A percentile compares a stretch with the other conserved stretches of the same genome.
These are phyloP conservation scores for Papilionanthe hybrid DNA, from an alignment of 116 monocot genomes.

Conservation along the genomic window DNA sequence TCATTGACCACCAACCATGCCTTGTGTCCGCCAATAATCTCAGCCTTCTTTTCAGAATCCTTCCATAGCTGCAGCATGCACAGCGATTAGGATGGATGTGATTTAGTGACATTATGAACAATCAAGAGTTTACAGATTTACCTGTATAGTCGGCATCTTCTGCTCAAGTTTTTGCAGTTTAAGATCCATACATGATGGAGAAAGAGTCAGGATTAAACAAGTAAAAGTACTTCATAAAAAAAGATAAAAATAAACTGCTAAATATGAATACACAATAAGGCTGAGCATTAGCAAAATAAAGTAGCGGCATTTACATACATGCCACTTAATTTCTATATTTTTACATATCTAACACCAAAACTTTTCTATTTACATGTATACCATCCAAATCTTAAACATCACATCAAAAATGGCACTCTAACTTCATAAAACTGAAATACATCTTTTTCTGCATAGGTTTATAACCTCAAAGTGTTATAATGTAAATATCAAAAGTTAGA, in stretches of 20 bases:
- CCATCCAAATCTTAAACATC: too few relatives aligned
- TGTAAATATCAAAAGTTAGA: too few relatives aligned
- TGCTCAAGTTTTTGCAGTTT: conserved; percentile 26
- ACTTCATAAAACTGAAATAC: too few relatives aligned
- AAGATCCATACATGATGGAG: conserved; percentile 8
- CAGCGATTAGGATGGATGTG: background rate
- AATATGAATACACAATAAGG: background rate
- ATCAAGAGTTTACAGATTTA: conserved; percentile 10
- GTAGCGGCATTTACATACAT: too few relatives aligned
- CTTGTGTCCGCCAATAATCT: conserved; percentile 72
- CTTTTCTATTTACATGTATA: too few relatives aligned
- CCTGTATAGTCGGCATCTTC: conserved; percentile 98
- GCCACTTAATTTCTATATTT: too few relatives aligned
- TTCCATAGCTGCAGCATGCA: conserved; percentile 58
- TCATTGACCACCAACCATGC: conserved; percentile 73
- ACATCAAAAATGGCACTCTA: too few relatives aligned
- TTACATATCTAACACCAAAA: too few relatives aligned
- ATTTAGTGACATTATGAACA: background rate
- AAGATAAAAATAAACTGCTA: background rate
- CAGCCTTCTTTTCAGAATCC: conserved; percentile 52
- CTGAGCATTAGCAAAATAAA: background rate
- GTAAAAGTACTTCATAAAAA: background rate
- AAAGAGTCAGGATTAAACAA: conserved; percentile 4
- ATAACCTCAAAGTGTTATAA: too few relatives aligned
- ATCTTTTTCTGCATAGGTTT: too few relatives aligned